These are phyloP conservation scores for Ogataea kodamae DNA, from an alignment of 805 yeast species.

Conservation along the genomic window DNA sequence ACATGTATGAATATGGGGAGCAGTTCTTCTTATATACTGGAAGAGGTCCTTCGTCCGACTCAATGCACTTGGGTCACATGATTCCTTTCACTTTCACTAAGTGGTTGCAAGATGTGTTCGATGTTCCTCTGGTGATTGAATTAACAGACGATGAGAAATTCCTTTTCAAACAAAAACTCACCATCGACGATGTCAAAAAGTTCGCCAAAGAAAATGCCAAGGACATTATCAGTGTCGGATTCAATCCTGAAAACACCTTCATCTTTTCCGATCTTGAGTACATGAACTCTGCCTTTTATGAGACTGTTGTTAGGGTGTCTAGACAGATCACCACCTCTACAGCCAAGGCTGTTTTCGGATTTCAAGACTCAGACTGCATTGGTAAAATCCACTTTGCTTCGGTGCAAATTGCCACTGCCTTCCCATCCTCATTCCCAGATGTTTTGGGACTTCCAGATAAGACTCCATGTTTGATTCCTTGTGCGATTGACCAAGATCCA, in stretches of 20 bases:
- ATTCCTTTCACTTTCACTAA: slow-evolving; percentile 92
- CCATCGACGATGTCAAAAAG: slow-evolving; percentile 80
- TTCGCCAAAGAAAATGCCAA: slow-evolving; percentile 82
- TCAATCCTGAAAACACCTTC: slow-evolving; percentile 91
- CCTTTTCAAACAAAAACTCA: slow-evolving; percentile 84
- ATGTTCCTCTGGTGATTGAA: slow-evolving; percentile 90
- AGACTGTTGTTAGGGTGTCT: slow-evolving; percentile 86
- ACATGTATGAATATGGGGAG: slow-evolving; percentile 89
- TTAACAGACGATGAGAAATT: slow-evolving; percentile 97
- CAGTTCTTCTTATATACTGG: slow-evolving; percentile 96
- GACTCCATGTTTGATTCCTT: slow-evolving; percentile 95
- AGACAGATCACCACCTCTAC: slow-evolving; percentile 97
- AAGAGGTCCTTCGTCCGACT: slow-evolving; percentile 92
- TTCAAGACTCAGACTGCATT: slow-evolving; percentile 89
- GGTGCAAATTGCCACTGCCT: slow-evolving; percentile 92
- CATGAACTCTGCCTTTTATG: slow-evolving; percentile 93
- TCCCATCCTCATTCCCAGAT: slow-evolving; percentile 94
- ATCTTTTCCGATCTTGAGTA: slow-evolving; percentile 89
- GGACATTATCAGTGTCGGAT: slow-evolving; percentile 92
- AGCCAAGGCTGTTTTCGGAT: slow-evolving; percentile 95
- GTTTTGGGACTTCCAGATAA: slow-evolving; percentile 81
- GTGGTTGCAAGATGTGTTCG: slow-evolving; percentile 98
- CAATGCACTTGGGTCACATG: slow-evolving; percentile 97
- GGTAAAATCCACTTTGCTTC: slow-evolving; percentile 95
- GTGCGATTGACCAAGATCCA: slow-evolving; percentile 99